Evolutionary conservation across 225 moss, liverwort and hornwort species (phyloP), one percentile per base, ranked within the genome.

Genomic region (Takakia lepidozioides): DNA sequence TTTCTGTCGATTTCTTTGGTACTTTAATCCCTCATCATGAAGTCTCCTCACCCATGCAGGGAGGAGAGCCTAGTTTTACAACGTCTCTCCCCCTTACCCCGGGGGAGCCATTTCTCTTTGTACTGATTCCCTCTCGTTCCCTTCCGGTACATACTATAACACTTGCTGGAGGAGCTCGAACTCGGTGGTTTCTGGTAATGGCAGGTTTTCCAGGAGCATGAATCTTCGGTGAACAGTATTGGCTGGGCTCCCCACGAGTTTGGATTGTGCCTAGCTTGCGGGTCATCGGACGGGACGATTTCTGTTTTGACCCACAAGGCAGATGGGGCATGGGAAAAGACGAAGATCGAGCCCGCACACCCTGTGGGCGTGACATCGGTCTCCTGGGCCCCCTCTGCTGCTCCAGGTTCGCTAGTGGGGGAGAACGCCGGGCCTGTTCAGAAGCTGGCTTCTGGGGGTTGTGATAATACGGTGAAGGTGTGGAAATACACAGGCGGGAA

Each of bases 171-270:
- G n/a, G n/a, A n/a, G n/a, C n/a, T n/a, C n/a, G n/a, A n/a, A n/a
- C n/a, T n/a, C n/a, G n/a, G n/a, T n/a, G n/a, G n/a, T n/a, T n/a
- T n/a, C n/a, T n/a, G n/a, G n/a, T n/a, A n/a, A n/a, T n/a, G n/a
- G n/a, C n/a, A 77, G 77, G 87, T 87, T 9, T 87, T 92, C 60
- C 73, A 81, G 57, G 84, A 80, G 57, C 91, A 87, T 49, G 71
- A 81, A 54, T 81, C 91, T 23, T 92, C 91, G 16, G 87, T 92
- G 57, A 92, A 92, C 24, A 87, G 82, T 67, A 78, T 92, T 55
- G 73, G 75, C 60, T 92, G 91, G 84, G 81, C 84, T n/a, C 91
- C 91, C 25, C 87, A 76, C 56, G 91, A 92, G 61, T 79, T 87
- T 46, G 91, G 91, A 15, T 55, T 92, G 46, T 83, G 73, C 44